Evolutionary conservation across 108 stramenopile genomes (phyloP).

Genomic region (Mayamaea pseudoterrestris): DNA sequence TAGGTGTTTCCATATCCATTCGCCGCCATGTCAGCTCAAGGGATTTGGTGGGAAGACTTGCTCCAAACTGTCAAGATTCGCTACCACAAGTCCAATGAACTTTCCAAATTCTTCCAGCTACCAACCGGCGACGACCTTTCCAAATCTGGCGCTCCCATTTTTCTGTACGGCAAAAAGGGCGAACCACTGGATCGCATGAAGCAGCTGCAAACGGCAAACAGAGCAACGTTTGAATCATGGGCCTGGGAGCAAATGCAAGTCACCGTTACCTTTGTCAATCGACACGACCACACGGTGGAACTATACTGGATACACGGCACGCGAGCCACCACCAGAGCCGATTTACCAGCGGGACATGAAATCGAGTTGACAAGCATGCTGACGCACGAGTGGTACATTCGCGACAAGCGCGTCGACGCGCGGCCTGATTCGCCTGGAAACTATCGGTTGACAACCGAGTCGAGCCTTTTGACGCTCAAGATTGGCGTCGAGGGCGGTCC

Average conservation of each 20-base stretch:
- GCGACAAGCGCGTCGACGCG: constrained; percentile 35
- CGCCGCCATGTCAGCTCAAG: constrained; percentile 39
- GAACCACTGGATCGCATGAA: constrained; percentile 7
- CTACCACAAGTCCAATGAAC: constrained; percentile 31
- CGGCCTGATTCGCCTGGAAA: constrained; percentile 29
- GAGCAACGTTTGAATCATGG: constrained; percentile 32
- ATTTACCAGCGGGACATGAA: constrained; percentile 1
- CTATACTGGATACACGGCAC: constrained; percentile 42
- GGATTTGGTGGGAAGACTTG: constrained; percentile 63
- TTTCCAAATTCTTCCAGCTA: constrained; percentile 33
- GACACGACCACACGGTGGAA: constrained; percentile 44
- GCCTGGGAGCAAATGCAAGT: constrained; percentile 37
- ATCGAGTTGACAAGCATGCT: constrained; percentile 15
- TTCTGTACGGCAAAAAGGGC: constrained; percentile 43
- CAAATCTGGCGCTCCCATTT: constrained; percentile 14
- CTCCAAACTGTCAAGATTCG: constrained; percentile 47
- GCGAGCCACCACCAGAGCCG: constrained; percentile 13
- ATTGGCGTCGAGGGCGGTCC: constrained; percentile 18
- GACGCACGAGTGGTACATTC: constrained; percentile 46
- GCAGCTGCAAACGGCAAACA: constrained; percentile 9
- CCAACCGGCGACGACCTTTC: constrained; percentile 21
- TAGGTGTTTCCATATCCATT: constrained; percentile 66
- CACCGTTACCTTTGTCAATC: constrained; percentile 30
- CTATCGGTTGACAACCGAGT: constrained; percentile 20
- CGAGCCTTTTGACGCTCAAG: constrained; percentile 20